phyloP scores from a whole-genome alignment of 352 stramenopile species.

The Globisporangium uncinulatum region DNA sequence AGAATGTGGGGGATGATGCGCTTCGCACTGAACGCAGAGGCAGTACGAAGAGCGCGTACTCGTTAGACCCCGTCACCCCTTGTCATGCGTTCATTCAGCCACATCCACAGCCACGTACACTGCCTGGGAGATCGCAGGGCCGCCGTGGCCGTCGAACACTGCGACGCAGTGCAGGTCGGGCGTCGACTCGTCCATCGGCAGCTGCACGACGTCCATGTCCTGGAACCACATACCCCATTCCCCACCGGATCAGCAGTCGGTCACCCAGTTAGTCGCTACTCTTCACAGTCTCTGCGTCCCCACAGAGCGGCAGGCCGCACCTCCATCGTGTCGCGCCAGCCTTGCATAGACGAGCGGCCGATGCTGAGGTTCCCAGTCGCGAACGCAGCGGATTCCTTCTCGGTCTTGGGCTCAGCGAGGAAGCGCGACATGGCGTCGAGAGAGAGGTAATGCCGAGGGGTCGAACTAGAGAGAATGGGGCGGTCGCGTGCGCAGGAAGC shows the following conservation, averaged over 20 bases:
- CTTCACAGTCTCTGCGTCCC: neutral
- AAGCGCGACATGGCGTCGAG: slow-evolving; percentile 67
- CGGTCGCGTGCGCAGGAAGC: no score
- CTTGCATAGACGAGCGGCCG: slow-evolving; percentile 73
- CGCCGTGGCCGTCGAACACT: slow-evolving; percentile 84
- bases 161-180: slow-evolving; percentile 62
- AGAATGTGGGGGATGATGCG: slow-evolving; percentile 59
- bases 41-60: neutral
- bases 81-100: neutral
- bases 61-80: neutral
- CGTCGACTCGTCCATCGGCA: slow-evolving; percentile 51
- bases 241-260: neutral
- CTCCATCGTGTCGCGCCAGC: slow-evolving; percentile 85
- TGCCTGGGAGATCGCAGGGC: slow-evolving; percentile 52
- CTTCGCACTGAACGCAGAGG: slow-evolving; percentile 37
- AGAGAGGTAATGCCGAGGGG: neutral
- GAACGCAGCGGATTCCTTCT: slow-evolving; percentile 54
- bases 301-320: slow-evolving; percentile 13
- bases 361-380: slow-evolving; percentile 45
- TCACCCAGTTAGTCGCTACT: neutral
- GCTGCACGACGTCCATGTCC: slow-evolving; percentile 70
- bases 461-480: neutral
- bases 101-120: slow-evolving; percentile 32
- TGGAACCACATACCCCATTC: slow-evolving; percentile 7
- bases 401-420: slow-evolving; percentile 73